Evolutionary conservation across 306 rosid genomes (phyloP).

Genomic region (Casuarina cunninghamiana): DNA sequence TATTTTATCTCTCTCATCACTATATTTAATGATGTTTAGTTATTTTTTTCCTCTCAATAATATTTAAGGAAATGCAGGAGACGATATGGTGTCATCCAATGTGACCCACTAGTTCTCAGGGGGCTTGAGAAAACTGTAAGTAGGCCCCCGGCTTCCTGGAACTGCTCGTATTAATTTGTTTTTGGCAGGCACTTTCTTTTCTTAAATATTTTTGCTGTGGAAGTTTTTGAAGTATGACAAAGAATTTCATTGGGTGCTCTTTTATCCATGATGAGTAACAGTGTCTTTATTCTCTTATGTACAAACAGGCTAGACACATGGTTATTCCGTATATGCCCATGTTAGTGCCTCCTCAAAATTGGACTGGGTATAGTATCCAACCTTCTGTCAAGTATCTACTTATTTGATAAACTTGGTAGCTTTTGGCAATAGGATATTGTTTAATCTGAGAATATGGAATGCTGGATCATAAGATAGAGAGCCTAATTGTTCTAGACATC

Average conservation of each 20-base stretch:
- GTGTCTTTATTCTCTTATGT: constrained; percentile 25
- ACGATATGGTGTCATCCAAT: constrained; percentile 92
- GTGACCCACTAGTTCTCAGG: constrained; percentile 67
- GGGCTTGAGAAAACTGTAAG: constrained; percentile 92
- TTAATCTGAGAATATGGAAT: background rate
- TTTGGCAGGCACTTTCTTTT: constrained; percentile 12
- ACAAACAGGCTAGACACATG: constrained; percentile 89
- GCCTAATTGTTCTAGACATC: background rate
- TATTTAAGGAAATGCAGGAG: constrained; percentile 57
- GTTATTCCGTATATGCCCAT: constrained; percentile 98
- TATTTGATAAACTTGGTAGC: background rate
- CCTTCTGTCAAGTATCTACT: background rate
- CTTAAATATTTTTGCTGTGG: constrained; percentile 10
- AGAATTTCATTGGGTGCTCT: constrained; percentile 13
- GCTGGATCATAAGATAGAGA: background rate
- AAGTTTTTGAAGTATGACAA: constrained; percentile 1
- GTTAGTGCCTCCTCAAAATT: constrained; percentile 85
- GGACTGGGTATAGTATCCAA: constrained; percentile 72
- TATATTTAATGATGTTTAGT: constrained; percentile 3
- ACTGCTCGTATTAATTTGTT: constrained; percentile 11
- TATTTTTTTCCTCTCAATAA: constrained; percentile 15
- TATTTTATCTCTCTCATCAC: constrained; percentile 11
- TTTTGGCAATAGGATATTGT: background rate
- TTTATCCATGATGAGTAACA: constrained; percentile 25
- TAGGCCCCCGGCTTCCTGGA: constrained; percentile 22